Evolutionary conservation across 306 rosid genomes (phyloP).

Genomic region (Pueraria montana): DNA sequence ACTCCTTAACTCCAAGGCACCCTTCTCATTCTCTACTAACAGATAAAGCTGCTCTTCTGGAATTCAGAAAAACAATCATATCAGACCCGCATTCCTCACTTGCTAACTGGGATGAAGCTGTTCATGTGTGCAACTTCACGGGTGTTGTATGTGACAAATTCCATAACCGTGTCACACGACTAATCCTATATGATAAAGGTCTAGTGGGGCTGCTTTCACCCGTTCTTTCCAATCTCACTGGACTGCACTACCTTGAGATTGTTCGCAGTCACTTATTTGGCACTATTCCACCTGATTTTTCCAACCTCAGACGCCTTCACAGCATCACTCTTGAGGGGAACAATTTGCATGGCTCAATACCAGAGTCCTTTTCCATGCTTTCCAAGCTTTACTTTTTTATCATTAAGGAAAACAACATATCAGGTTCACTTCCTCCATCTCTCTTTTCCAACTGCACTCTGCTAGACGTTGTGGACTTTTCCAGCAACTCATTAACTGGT

Average conservation of each 20-base stretch:
- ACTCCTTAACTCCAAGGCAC: conserved; percentile 35
- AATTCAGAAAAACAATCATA: conserved; percentile 57
- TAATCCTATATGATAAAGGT: conserved; percentile 41
- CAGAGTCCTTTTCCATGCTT: conserved; percentile 60
- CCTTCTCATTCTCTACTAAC: conserved; percentile 55
- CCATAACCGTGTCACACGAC: conserved; percentile 57
- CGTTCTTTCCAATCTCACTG: conserved; percentile 73
- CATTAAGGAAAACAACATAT: conserved; percentile 50
- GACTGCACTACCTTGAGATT: conserved; percentile 56
- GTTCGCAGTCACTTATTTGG: conserved; percentile 58
- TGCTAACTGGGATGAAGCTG: conserved; percentile 66
- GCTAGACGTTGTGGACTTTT: conserved; percentile 58
- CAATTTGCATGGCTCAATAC: conserved; percentile 63
- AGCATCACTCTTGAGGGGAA: conserved; percentile 57
- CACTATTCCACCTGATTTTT: conserved; percentile 59
- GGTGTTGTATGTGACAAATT: conserved; percentile 59
- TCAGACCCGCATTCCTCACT: conserved; percentile 62
- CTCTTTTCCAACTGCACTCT: conserved; percentile 70
- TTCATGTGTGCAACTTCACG: conserved; percentile 66
- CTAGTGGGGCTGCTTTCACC: conserved; percentile 72
- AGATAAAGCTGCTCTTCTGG: conserved; percentile 67
- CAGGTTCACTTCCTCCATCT: conserved; percentile 63
- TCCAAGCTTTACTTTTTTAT: conserved; percentile 50
- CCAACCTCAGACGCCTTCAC: conserved; percentile 58
- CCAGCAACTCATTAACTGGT: conserved; percentile 64